Evolutionary conservation across 139 green algal species (phyloP).

Genomic region (Chlorella sp.): DNA sequence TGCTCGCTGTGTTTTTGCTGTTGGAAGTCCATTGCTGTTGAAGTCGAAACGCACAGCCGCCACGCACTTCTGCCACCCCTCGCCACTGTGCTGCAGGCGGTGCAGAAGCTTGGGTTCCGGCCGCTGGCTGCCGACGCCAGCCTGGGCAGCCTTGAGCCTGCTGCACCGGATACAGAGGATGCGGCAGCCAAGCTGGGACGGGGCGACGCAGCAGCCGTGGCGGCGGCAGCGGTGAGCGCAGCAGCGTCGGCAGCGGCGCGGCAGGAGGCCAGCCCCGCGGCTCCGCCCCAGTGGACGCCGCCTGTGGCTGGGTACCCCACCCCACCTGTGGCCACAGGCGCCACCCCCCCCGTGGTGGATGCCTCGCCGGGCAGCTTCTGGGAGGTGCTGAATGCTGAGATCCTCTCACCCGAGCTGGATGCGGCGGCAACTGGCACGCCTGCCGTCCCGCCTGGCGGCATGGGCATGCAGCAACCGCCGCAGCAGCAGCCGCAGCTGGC

Average conservation of each 20-base stretch:
- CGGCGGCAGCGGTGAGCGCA: not conserved
- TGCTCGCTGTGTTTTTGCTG: not conserved
- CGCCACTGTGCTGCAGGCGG: not conserved
- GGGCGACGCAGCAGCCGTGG: not conserved
- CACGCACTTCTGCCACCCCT: not conserved
- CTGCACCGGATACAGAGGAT: not conserved
- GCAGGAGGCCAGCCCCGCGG: not conserved
- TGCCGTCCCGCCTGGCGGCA: too few relatives aligned
- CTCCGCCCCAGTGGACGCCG: constrained; percentile 9
- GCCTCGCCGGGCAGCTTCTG: constrained; percentile 23
- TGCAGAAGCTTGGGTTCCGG: too few relatives aligned
- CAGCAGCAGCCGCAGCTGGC: not conserved
- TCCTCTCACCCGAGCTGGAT: not conserved
- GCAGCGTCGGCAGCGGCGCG: not conserved
- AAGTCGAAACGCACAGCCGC: not conserved
- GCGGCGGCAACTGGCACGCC: too few relatives aligned
- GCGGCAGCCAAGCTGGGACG: not conserved
- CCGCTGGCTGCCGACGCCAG: not conserved
- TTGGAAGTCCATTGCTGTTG: not conserved
- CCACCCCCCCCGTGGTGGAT: not conserved
- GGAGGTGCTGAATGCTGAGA: constrained; percentile 20
- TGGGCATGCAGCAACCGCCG: not conserved
- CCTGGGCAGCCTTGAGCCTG: constrained; percentile 1
- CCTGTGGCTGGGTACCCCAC: not conserved
- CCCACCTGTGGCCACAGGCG: not conserved